These are phyloP conservation scores for Quercus bicolor DNA, from an alignment of 306 rosid genomes.

Conservation along the genomic window DNA sequence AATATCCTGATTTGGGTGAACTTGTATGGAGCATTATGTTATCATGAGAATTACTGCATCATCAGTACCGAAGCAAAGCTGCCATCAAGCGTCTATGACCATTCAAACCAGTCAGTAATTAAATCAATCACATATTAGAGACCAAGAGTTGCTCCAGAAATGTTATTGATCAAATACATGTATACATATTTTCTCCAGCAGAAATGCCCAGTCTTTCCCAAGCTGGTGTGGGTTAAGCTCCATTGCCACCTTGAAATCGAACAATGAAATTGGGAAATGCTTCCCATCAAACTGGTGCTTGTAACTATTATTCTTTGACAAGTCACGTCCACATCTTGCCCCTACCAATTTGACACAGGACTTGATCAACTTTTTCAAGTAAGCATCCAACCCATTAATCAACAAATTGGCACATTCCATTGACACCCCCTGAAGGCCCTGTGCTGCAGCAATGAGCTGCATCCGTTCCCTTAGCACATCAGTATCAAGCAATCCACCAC, in stretches of 20 bases:
- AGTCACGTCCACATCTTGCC: slow-evolving; percentile 52
- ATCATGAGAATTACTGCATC: too few relatives aligned
- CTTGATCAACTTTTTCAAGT: slow-evolving; percentile 74
- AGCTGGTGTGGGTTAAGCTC: slow-evolving; percentile 90
- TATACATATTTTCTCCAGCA: slow-evolving; percentile 81
- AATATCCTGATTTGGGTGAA: slow-evolving; percentile 36
- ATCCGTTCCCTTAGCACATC: slow-evolving; percentile 68
- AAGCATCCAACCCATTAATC: slow-evolving; percentile 64
- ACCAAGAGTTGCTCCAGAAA: slow-evolving; percentile 12
- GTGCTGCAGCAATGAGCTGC: slow-evolving; percentile 83
- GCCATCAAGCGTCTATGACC: background rate
- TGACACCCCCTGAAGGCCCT: slow-evolving; percentile 81
- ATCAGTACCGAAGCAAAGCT: background rate
- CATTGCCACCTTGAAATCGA: slow-evolving; percentile 93
- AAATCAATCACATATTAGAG: background rate
- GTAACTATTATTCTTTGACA: slow-evolving; percentile 37
- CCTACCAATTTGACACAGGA: slow-evolving; percentile 79
- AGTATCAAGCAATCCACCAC: slow-evolving; percentile 66
- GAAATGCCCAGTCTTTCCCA: slow-evolving; percentile 96
- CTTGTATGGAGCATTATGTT: slow-evolving; percentile 5
- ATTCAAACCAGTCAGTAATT: background rate
- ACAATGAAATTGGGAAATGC: slow-evolving; percentile 53
- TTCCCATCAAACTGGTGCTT: slow-evolving; percentile 76
- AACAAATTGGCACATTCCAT: slow-evolving; percentile 70
- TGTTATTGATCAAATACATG: slow-evolving; percentile 65